Percentiles rank a stretch among this genome's conserved stretches.
Evolutionary conservation across 1,284 basidiomycete species (phyloP).

Genomic region (Volvariella volvacea): DNA sequence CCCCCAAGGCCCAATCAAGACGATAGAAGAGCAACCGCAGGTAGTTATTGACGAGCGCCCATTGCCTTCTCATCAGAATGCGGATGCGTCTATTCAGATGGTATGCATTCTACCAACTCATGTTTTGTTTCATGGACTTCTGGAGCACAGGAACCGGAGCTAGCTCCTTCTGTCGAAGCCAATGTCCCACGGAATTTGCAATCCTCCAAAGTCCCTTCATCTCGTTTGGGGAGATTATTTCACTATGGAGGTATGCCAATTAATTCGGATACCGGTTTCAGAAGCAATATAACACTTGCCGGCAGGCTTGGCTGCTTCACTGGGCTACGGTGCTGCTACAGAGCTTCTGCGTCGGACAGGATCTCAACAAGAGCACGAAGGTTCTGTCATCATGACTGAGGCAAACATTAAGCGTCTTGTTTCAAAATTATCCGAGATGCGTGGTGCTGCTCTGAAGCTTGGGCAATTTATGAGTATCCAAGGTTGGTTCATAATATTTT

Average conservation of each 20-base stretch:
- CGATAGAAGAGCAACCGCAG: too few relatives aligned
- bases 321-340: slow-evolving; percentile 67
- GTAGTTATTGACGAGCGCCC: too few relatives aligned
- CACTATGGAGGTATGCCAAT: slow-evolving; percentile 78
- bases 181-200: slow-evolving; percentile 63
- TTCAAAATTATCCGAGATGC: slow-evolving; percentile 88
- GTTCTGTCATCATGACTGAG: slow-evolving; percentile 79
- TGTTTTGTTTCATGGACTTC: too few relatives aligned
- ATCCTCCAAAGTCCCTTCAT: slow-evolving; percentile 83
- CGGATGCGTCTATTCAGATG: too few relatives aligned
- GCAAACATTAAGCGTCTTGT: slow-evolving; percentile 88
- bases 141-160: too few relatives aligned
- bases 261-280: neutral
- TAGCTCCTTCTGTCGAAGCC: too few relatives aligned
- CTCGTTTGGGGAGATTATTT: slow-evolving; percentile 79
- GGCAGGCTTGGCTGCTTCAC: slow-evolving; percentile 65
- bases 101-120: too few relatives aligned
- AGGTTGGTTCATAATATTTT: slow-evolving; percentile 59
- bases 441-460: slow-evolving; percentile 93
- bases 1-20: too few relatives aligned
- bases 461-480: slow-evolving; percentile 99
- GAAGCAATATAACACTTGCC: neutral
- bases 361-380: slow-evolving; percentile 26
- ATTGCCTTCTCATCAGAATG: too few relatives aligned
- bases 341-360: slow-evolving; percentile 45